Evolutionary conservation across 306 rosid species (phyloP).

Genomic region (Cucumis cinereus): DNA sequence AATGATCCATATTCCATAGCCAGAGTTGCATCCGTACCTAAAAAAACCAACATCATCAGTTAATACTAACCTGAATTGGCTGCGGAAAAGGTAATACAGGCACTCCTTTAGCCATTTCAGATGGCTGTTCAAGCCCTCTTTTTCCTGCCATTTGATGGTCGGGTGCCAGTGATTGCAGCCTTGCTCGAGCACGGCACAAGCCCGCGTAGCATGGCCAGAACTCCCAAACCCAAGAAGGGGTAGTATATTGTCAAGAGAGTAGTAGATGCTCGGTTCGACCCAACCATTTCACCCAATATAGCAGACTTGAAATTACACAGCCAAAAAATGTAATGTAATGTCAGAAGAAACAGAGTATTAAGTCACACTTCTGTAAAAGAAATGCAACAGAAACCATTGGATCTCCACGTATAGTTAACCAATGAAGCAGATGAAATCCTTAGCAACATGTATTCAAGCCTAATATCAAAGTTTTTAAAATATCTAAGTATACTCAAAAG

Average conservation of each 20-base stretch:
- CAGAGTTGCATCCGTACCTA: not conserved
- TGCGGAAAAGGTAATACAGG: not conserved
- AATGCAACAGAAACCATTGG: not conserved
- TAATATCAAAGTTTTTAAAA: not conserved
- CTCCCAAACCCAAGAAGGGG: conserved; percentile 50
- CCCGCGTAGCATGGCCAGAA: conserved; percentile 46
- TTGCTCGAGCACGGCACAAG: conserved; percentile 30
- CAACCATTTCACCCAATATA: conserved; percentile 39
- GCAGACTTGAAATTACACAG: conserved; percentile 37
- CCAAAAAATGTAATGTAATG: not conserved
- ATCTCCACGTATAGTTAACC: not conserved
- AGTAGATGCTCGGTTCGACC: conserved; percentile 47
- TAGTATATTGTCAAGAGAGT: conserved; percentile 33
- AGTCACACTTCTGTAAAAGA: not conserved
- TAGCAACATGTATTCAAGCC: too few species aligned
- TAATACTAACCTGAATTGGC: not conserved
- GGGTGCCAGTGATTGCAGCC: conserved; percentile 14
- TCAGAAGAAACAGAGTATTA: not conserved
- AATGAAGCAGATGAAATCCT: not conserved
- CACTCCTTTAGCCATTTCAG: not conserved
- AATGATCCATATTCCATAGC: not conserved
- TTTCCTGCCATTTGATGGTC: conserved; percentile 31
- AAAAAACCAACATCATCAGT: not conserved
- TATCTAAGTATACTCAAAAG: not conserved
- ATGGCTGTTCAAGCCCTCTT: conserved; percentile 31